A percentile compares a stretch with the other conserved stretches of the same genome.
Evolutionary conservation across 768 basidiomycete genomes (phyloP).

Genomic region (Infundibulicybe gibba): DNA sequence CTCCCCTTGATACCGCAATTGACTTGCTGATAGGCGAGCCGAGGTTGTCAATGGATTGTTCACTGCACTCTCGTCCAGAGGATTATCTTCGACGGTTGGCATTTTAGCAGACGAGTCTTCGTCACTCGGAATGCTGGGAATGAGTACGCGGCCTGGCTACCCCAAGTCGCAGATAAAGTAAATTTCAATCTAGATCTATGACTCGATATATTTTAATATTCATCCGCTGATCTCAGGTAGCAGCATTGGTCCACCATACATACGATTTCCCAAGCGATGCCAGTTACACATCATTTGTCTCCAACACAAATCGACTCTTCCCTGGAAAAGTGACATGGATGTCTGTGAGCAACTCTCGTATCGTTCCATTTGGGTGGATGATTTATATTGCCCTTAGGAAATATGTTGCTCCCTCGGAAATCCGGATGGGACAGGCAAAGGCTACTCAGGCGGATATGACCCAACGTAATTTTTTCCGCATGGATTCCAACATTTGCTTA

Average conservation of each 20-base stretch:
- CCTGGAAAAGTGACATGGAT: conserved; percentile 33
- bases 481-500: background rate
- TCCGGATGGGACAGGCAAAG: conserved; percentile 27
- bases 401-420: conserved; percentile 33
- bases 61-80: conserved; percentile 23
- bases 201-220: background rate
- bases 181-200: background rate
- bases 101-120: conserved; percentile 41
- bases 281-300: conserved; percentile 26
- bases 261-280: conserved; percentile 41
- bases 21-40: conserved; percentile 23
- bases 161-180: conserved; percentile 27
- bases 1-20: background rate
- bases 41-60: conserved; percentile 35
- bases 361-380: background rate
- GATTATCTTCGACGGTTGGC: conserved; percentile 25
- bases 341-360: conserved; percentile 21
- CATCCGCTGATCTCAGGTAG: conserved; percentile 17
- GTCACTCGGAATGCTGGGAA: conserved; percentile 23
- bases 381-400: conserved; percentile 18
- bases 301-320: conserved; percentile 18
- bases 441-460: conserved; percentile 30
- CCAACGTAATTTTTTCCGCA: conserved; percentile 20
- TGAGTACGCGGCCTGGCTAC: conserved; percentile 30
- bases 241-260: conserved; percentile 39